phyloP scores from a whole-genome alignment of 108 stramenopile genomes.

The Cyclotella cryptica region DNA sequence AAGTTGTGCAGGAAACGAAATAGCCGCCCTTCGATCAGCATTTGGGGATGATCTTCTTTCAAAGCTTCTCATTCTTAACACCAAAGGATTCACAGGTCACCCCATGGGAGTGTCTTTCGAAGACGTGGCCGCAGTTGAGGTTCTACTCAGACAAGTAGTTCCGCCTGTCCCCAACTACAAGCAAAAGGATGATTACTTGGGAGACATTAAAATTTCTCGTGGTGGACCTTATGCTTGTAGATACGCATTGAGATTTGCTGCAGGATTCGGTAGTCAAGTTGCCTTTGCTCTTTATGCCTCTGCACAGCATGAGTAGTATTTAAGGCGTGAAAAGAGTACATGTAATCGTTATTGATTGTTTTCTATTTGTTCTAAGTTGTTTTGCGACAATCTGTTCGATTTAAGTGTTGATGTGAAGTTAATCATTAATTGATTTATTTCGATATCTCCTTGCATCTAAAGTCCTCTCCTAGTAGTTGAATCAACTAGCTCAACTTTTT shows the following conservation, averaged over 20 bases:
- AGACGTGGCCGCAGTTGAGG: slow-evolving; percentile 94
- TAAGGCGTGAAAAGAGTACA: not conserved
- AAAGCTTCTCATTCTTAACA: slow-evolving; percentile 92
- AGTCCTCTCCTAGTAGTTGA: not conserved
- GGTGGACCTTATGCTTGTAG: slow-evolving; percentile 90
- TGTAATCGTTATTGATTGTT: not conserved
- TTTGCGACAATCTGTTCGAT: not conserved
- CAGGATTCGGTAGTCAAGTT: slow-evolving; percentile 97
- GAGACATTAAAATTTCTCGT: slow-evolving; percentile 89
- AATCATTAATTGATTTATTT: too few relatives aligned
- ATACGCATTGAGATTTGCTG: slow-evolving; percentile 95
- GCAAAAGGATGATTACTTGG: slow-evolving; percentile 86
- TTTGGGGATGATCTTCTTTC: slow-evolving; percentile 92
- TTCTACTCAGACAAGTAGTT: slow-evolving; percentile 80
- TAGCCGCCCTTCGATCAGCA: slow-evolving; percentile 85
- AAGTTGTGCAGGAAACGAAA: slow-evolving; percentile 95
- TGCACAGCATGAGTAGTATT: slow-evolving; percentile 14
- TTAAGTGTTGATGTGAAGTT: not conserved
- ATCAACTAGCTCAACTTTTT: slow-evolving; percentile 6
- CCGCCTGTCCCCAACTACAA: slow-evolving; percentile 93
- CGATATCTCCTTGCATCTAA: not conserved
- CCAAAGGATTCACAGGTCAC: slow-evolving; percentile 97
- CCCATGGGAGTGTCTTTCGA: slow-evolving; percentile 98
- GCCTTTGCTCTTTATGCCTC: slow-evolving; percentile 93
- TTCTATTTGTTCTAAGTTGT: not conserved